phyloP scores from a whole-genome alignment of 176 grass and related monocot species.

The Oryza rufipogon region DNA sequence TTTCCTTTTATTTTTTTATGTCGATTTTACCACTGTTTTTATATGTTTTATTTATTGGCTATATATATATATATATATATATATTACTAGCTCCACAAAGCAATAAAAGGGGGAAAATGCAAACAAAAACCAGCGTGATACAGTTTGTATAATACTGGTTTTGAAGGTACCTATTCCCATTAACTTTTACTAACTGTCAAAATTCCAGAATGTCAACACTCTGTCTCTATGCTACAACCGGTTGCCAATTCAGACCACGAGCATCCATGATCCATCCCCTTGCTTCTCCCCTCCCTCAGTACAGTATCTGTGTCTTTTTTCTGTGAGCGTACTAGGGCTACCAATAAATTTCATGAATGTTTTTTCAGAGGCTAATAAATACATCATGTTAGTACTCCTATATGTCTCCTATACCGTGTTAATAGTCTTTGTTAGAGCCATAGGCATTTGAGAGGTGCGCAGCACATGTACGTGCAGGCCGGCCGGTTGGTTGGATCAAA shows the following conservation, averaged over 20 bases:
- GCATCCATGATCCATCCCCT: too few relatives aligned
- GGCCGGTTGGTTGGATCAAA: neutral
- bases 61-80: too few relatives aligned
- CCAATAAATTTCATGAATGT: neutral
- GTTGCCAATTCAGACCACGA: too few relatives aligned
- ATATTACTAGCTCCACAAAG: neutral
- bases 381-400: neutral
- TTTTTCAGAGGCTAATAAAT: neutral
- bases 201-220: too few relatives aligned
- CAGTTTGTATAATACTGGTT: neutral
- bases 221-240: too few relatives aligned
- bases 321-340: neutral
- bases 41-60: too few relatives aligned
- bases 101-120: neutral
- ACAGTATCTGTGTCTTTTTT: too few relatives aligned
- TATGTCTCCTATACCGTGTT: neutral
- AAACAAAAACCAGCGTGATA: neutral
- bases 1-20: neutral
- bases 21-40: too few relatives aligned
- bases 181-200: too few relatives aligned
- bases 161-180: neutral
- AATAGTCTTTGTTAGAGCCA: neutral
- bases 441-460: neutral
- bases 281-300: too few relatives aligned
- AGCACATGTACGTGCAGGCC: neutral